phyloP scores from a whole-genome alignment of 257 asterid species.

The Solanum neorickii region DNA sequence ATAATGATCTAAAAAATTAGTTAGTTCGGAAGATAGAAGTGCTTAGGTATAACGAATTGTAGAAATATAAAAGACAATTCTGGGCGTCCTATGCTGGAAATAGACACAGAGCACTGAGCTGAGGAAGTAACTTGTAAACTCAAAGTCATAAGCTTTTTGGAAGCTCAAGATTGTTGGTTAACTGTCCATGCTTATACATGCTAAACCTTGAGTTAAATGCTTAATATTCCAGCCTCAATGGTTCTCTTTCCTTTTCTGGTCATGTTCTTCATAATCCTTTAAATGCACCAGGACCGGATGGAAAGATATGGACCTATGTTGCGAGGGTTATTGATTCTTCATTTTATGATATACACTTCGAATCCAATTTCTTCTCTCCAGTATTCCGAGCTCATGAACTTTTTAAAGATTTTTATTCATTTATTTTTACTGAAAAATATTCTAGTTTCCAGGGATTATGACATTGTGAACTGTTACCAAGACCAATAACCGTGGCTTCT shows the following conservation, averaged over 20 bases:
- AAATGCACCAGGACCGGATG: not conserved
- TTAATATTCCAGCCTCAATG: not conserved
- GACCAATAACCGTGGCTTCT: not conserved
- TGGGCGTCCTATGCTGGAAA: not conserved
- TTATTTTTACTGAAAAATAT: not conserved
- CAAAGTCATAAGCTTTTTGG: not conserved
- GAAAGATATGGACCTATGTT: not conserved
- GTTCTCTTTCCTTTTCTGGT: not conserved
- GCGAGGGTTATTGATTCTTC: not conserved
- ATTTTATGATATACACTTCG: not conserved
- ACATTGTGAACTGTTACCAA: not conserved
- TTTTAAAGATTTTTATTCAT: not conserved
- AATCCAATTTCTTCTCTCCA: not conserved
- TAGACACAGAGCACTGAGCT: not conserved
- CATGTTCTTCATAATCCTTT: not conserved
- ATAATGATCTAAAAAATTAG: not conserved
- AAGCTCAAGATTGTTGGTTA: not conserved
- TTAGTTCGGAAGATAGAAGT: not conserved
- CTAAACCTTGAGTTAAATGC: not conserved
- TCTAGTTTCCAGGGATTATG: not conserved
- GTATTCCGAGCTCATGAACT: not conserved
- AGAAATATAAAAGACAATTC: not conserved
- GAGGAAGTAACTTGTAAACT: not conserved
- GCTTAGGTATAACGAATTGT: not conserved
- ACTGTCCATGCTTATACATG: not conserved